phyloP scores from a whole-genome alignment of 257 asterid species.

The Eustoma russellianum region DNA sequence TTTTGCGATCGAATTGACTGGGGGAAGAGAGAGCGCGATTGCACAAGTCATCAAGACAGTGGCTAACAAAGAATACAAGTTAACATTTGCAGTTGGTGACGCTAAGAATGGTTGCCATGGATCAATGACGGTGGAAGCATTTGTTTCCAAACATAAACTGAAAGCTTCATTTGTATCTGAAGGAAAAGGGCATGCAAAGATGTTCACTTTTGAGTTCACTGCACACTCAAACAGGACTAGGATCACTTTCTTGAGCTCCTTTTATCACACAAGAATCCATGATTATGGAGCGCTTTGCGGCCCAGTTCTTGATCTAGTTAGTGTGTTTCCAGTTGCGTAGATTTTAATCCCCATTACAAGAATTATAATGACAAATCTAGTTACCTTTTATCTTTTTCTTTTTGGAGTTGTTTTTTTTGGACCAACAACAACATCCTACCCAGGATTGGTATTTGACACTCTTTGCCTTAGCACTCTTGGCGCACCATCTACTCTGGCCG shows the following conservation, averaged over 20 bases:
- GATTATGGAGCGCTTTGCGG: conserved; percentile 76
- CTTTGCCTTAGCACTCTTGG: no score
- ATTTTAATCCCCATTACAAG: background rate
- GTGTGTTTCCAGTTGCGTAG: conserved; percentile 34
- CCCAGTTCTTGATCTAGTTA: conserved; percentile 71
- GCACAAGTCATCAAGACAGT: conserved; percentile 60
- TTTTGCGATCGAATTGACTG: conserved; percentile 69
- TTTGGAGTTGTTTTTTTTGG: no score
- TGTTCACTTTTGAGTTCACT: conserved; percentile 45
- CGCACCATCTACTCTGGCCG: no score
- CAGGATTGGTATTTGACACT: no score
- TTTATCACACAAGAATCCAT: conserved; percentile 47
- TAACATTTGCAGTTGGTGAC: conserved; percentile 52
- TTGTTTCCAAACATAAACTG: conserved; percentile 40
- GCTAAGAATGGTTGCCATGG: conserved; percentile 78
- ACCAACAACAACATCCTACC: no score
- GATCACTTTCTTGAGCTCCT: conserved; percentile 76
- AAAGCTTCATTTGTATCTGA: conserved; percentile 53
- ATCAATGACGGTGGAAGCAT: conserved; percentile 76
- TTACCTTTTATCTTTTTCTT: no score
- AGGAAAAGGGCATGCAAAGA: conserved; percentile 41
- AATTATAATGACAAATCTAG: no score
- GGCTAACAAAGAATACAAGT: conserved; percentile 39
- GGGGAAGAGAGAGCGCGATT: conserved; percentile 75
- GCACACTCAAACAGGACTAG: conserved; percentile 53